A percentile compares a stretch with the other conserved stretches of the same genome.
Evolutionary conservation across 139 green algal genomes (phyloP).

Genomic region (Coccomyxa sp.): DNA sequence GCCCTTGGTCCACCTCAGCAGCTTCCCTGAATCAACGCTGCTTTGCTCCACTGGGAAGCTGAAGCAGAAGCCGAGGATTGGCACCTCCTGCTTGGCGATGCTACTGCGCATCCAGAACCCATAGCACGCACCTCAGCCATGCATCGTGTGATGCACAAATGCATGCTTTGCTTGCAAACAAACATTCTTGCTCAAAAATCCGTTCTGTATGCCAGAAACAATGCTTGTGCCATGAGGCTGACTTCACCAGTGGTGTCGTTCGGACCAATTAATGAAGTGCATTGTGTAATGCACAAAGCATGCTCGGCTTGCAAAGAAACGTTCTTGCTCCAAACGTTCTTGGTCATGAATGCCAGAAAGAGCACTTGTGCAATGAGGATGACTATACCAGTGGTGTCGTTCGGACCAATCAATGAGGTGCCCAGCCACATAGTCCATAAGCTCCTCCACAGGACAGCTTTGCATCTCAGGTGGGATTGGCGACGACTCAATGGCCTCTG

Average conservation of each 20-base stretch:
- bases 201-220: not conserved
- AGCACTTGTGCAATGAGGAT: not conserved
- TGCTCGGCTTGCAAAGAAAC: too few relatives aligned
- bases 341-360: not conserved
- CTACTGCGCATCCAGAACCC: not conserved
- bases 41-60: conserved; percentile 82
- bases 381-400: not conserved
- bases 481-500: conserved; percentile 39
- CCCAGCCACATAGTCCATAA: conserved; percentile 74
- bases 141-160: too few relatives aligned
- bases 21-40: conserved; percentile 60
- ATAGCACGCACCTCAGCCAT: not conserved
- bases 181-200: too few relatives aligned
- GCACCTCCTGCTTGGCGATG: conserved; percentile 12
- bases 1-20: conserved; percentile 89
- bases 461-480: conserved; percentile 38
- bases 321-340: too few relatives aligned
- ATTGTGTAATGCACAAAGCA: too few relatives aligned
- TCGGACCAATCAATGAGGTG: conserved; percentile 38
- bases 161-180: too few relatives aligned
- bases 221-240: too few relatives aligned
- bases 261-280: conserved; percentile 38
- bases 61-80: conserved; percentile 88
- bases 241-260: not conserved
- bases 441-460: conserved; percentile 30